Evolutionary conservation across 768 basidiomycete genomes (phyloP), one percentile per base, ranked within the genome.

Genomic region (Leucocoprinus leucothites): DNA sequence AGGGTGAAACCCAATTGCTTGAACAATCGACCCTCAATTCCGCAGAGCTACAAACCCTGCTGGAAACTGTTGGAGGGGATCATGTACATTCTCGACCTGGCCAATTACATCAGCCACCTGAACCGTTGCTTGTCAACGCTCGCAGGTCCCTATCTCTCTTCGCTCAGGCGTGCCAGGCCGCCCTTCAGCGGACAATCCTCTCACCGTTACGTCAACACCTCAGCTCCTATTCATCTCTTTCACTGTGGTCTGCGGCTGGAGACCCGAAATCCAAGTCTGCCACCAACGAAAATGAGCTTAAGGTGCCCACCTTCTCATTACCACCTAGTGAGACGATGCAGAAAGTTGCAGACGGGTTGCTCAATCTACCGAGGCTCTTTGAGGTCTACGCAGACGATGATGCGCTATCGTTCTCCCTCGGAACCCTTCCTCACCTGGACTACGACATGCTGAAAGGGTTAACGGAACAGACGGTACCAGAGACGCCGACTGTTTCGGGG

Each of bases 341-440:
- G 57, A 84, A 86, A 55, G 86, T 98, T 28, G 90, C 91, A 2
- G 97, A 98, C 65, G 94, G 94, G n/a, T 72, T 99, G 31, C 77
- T 98, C 28, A 97, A 96, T 71, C 82, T 99, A 2, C 93, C 96
- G 1, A 74, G 94, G 53, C 74, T 98, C 14, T 97, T 98, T 64
- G 95, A 98, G 68, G 89, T 95, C 16, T 96, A 97, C 64, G 91
- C 89, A 6, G 87, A 88, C 55, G 94, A 98, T 66, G 93, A 94
- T 57, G 91, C 92, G 9, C 79, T 98, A 8, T 82, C 86, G 1
- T 97, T 94, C 69, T 93, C 91, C 34, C 74, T 98, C 38, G 84
- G 87, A 46, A 92, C 89, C 4, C 73, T 98, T 9, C 92, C 89
- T 0, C 82, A 83, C 61, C 67, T 90, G 48, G 84, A 89, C 56